These are phyloP conservation scores for Beauveria sp. DNA, from an alignment of 2,329 filamentous ascomycete species.

Conservation along the genomic window DNA sequence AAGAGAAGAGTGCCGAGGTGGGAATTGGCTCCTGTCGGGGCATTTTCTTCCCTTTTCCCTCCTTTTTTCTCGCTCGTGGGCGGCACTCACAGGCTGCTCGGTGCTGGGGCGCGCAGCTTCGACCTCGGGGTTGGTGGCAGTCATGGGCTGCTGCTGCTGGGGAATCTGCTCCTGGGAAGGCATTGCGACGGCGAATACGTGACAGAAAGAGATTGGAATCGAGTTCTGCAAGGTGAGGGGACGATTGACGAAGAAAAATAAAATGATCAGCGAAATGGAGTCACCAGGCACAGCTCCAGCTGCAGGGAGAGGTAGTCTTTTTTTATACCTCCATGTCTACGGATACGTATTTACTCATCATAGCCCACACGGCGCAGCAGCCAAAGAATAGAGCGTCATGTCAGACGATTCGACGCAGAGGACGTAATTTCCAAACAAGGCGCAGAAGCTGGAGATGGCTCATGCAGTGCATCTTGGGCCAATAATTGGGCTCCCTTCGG, in stretches of 20 bases:
- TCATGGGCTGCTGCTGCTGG: conserved; percentile 10
- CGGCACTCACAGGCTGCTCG: conserved; percentile 28
- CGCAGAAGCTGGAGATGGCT: not conserved
- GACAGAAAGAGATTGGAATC: not conserved
- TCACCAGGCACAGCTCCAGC: not conserved
- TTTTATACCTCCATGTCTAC: not conserved
- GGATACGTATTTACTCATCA: not conserved
- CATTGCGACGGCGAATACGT: not conserved
- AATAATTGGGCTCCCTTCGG: not conserved
- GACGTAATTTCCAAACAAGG: not conserved
- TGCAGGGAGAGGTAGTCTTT: not conserved
- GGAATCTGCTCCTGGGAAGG: not conserved
- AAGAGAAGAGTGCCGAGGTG: not conserved
- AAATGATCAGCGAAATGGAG: not conserved
- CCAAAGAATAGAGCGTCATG: too few relatives aligned
- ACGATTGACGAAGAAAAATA: not conserved
- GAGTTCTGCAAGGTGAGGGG: not conserved
- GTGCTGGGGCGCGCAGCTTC: conserved; percentile 18
- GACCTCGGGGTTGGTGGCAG: not conserved
- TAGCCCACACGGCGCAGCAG: too few relatives aligned
- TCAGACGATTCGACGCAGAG: not conserved
- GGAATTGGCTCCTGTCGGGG: not conserved
- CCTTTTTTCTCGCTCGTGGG: not conserved
- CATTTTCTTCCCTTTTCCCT: not conserved
- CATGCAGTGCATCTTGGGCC: not conserved